Evolutionary conservation across 805 yeast species (phyloP).

Genomic region (Jamesozyma rosinii): DNA sequence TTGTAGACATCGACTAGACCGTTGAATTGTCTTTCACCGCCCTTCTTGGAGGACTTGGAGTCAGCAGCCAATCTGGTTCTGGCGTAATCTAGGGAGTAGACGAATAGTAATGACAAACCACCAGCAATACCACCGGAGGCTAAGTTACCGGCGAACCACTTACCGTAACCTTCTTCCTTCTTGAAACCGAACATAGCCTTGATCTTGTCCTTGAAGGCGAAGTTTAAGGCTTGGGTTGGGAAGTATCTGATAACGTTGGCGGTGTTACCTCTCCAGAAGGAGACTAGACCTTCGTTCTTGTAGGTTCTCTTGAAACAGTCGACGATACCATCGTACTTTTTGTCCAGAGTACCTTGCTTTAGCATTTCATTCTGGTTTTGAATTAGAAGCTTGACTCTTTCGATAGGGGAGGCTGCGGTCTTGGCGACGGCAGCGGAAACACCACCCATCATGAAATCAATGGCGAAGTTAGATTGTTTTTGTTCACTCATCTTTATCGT

Average conservation of each 20-base stretch:
- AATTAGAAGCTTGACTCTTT: conserved; percentile 90
- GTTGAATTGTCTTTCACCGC: conserved; percentile 94
- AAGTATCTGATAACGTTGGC: conserved; percentile 97
- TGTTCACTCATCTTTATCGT: conserved; percentile 18
- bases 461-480: conserved; percentile 38
- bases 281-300: conserved; percentile 79
- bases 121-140: conserved; percentile 99
- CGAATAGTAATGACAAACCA: conserved; percentile 40
- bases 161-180: conserved; percentile 87
- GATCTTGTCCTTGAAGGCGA: conserved; percentile 96
- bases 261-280: conserved; percentile 99
- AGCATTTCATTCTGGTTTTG: conserved; percentile 98
- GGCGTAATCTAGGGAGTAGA: conserved; percentile 85
- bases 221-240: conserved; percentile 98
- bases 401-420: conserved; percentile 97
- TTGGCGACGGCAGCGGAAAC: conserved; percentile 97
- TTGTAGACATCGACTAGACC: conserved; percentile 94
- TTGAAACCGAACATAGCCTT: conserved; percentile 94
- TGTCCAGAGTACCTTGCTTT: conserved; percentile 90
- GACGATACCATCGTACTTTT: conserved; percentile 76
- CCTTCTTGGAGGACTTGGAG: conserved; percentile 76
- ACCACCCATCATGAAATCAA: conserved; percentile 84
- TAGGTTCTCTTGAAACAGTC: conserved; percentile 95
- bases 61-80: conserved; percentile 99
- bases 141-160: conserved; percentile 95